Evolutionary conservation across 2,329 filamentous ascomycete species (phyloP), one percentile per base, ranked within the genome.

Genomic region (Fusarium clavum): DNA sequence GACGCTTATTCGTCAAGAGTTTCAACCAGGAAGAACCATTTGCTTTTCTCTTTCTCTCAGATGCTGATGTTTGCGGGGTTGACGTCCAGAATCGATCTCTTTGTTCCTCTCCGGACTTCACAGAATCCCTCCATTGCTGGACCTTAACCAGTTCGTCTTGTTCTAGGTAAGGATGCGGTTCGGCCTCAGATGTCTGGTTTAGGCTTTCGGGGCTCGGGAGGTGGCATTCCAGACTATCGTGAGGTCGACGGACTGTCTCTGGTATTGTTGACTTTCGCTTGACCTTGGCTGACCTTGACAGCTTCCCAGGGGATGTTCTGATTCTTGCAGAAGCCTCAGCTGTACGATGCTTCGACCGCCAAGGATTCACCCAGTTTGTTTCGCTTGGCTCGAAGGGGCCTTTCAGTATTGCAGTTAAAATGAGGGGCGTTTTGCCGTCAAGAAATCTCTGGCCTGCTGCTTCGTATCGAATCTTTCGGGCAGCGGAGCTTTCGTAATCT

Each of bases 321-420:
- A 45, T 52, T 16, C 52, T 67, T 58, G 41, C 63, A 14, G 47
- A 43, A 3, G 51, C 30, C 29, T 46, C 48, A 29, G 63, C 41
- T 11, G 75, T 77, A 34, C 74, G 71, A 24, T 71, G 55, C 32
- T 77, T 77, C 46, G 77, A 77, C 44, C 69, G 70, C 79, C 79
- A 81, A 8, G 79, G 79, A 48, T 81, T 81, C 7, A 69, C 52
- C 78, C 78, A 80, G 41, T 75, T 71, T 8, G 75, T 73, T 7
- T 54, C 43, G 9, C 49, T 68, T 32, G 57, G 43, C 24, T 85
- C 82, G 69, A 92, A 91, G 0, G 91, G 91, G 1, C 91, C 91
- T 63, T 80, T 84, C 5, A 93, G 80, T 8, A 80, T 78, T 9
- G 91, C 86, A 14, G 91, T 91, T 5, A 90, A 76, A 5, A 94